phyloP scores from a whole-genome alignment of 2,329 filamentous ascomycete species.

The Pseudohalonectria lignicola region DNA sequence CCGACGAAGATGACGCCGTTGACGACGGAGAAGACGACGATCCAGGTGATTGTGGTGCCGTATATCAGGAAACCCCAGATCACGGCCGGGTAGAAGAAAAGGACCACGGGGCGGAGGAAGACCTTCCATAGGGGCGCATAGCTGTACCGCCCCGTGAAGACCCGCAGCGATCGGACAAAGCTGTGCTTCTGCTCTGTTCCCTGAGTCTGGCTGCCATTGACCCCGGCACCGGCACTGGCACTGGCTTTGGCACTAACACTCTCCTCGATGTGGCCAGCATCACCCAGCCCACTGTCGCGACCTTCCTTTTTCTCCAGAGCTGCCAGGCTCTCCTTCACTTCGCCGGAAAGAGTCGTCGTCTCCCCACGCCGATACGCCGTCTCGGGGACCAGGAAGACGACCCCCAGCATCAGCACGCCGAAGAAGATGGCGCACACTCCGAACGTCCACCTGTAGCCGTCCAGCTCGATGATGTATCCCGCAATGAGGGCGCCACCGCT shows the following conservation, averaged over 20 bases:
- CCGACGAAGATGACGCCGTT: constrained; percentile 36
- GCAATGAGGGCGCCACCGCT: constrained; percentile 27
- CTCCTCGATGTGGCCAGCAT: neutral
- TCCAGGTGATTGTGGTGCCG: constrained; percentile 21
- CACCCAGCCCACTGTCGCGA: neutral
- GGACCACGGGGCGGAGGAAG: constrained; percentile 30
- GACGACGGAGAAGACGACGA: constrained; percentile 31
- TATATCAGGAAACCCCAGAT: constrained; percentile 38
- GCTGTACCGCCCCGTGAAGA: constrained; percentile 24
- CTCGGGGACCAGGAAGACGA: constrained; percentile 38
- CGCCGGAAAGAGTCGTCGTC: neutral
- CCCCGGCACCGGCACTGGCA: neutral
- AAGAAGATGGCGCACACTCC: constrained; percentile 34
- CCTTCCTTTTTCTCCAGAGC: neutral
- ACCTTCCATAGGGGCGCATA: constrained; percentile 26
- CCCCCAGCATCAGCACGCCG: constrained; percentile 27
- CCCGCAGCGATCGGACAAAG: constrained; percentile 19
- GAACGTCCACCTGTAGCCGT: constrained; percentile 33
- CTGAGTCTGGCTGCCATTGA: neutral
- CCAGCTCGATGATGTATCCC: constrained; percentile 26
- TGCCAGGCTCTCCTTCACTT: constrained; percentile 6
- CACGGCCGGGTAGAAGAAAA: constrained; percentile 38
- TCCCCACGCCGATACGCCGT: constrained; percentile 30
- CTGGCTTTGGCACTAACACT: constrained; percentile 9
- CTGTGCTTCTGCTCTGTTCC: constrained; percentile 18